Evolutionary conservation across 2,329 filamentous ascomycete species (phyloP), one percentile per base, ranked within the genome.

Genomic region (Xylariales sp.): DNA sequence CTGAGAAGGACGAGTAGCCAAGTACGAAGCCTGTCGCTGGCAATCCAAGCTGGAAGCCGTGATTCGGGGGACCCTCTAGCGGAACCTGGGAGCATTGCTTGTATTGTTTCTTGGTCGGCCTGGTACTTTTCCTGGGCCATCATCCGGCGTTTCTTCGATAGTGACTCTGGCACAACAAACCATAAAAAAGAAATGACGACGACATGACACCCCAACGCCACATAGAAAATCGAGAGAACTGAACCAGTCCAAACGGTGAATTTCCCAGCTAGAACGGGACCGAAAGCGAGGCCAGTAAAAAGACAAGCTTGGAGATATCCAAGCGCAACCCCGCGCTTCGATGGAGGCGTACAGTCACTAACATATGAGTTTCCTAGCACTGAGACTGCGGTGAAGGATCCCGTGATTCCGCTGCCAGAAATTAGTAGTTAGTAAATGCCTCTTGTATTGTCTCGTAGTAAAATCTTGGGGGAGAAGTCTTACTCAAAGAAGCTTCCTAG

Each of bases 271-370:
- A 97, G 76, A 2, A 97, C 85, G 7, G 96, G 96, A 0, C 96
- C 96, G 39, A 95, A 80, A 0, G 96, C 95, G 53, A 98, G 88
- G n/a, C 96, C 96, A 1, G 87, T 86, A 79, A 97, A 98, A 8
- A 99, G 84, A 72, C 91, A 94, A 10, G 93, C 94, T 75, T 98
- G 93, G 74, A 98, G 91, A 77, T 94, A 95, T 6, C 93, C 94
- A 78, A 98, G 96, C 4, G 90, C 89, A 7, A 97, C 91, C 67
- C 91, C 92, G 23, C 96, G 89, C 75, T 88, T 89, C 36, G 92
- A 91, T 0, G 94, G 92, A 3, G 91, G 84, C 0, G 94, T 95
- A 79, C 93, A 97, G 79, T 99, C 96, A 48, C 93, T 90, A 12
- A 92, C 91, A 79, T 98, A 99, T 0, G 95, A 93, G 78, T 97